Evolutionary conservation across 495 filamentous ascomycete species (phyloP), one percentile per base, ranked within the genome.

Genomic region (Cryomyces antarcticus): DNA sequence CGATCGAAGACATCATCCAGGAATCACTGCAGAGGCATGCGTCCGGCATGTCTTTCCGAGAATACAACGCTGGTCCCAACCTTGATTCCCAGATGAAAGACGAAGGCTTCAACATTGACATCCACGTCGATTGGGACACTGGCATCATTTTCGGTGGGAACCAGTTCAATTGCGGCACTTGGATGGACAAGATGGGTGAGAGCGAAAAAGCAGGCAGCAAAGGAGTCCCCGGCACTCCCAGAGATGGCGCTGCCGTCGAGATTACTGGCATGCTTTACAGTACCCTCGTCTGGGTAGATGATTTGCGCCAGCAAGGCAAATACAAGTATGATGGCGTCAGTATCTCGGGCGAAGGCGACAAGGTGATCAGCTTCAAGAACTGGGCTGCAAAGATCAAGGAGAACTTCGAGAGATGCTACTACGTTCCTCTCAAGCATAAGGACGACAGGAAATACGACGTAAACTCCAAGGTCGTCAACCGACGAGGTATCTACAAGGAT

Each of bases 181-280:
- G 92, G 92, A 93, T 94, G 80, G 92, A 99, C 63, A 99, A 99
- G 69, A 99, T 96, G 89, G 92, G 92, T n/a, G 92, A 99, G 60
- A 93, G 83, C 44, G 72, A 80, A 43, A 82, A 76, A 44, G 92
- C 92, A 24, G 77, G 80, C 33, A 92, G 75, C 52, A 96, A 94
- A 65, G 92, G 92, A 41, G 64, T 89, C n/a, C 92, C 92, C 0
- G 92, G 86, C 2, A 96, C 92, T 28, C 92, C 92, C 31, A 73
- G 92, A 53, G 92, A 99, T 62, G 92, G 92, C 17, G 85, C 92
- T 17, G 81, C 92, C 7, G 71, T 96, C 47, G 92, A 99, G 59
- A 95, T 96, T 53, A 94, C 74, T 4, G 92, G 92, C 33, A 68
- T 96, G 36, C 64, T 87, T 12, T 96, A 93, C 62, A 94, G 86